Conservation (phyloP, 2,329 filamentous ascomycete species). For the Cytospora leucostoma region DNA sequence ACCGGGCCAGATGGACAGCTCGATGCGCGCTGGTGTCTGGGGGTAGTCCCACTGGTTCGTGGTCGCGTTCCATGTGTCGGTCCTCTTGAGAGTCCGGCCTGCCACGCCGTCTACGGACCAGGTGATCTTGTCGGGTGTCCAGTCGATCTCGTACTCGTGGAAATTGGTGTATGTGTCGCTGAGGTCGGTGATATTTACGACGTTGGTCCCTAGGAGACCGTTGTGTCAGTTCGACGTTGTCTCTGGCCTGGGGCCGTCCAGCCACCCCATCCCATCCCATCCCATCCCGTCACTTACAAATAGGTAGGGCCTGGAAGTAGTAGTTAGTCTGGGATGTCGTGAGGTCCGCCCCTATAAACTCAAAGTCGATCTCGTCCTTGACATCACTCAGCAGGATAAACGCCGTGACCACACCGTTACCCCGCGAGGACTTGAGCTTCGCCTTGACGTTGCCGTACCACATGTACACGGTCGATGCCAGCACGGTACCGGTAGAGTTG, state of each 20-base stretch:
- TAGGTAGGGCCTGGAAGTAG: constrained; percentile 91
- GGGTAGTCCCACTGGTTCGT: constrained; percentile 82
- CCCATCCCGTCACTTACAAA: constrained; percentile 69
- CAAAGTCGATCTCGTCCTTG: constrained; percentile 98
- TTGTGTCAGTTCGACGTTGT: background rate
- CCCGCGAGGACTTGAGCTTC: constrained; percentile 79
- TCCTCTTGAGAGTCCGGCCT: constrained; percentile 72
- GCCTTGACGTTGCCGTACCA: constrained; percentile 96
- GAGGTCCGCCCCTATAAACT: constrained; percentile 84
- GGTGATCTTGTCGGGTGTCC: constrained; percentile 81
- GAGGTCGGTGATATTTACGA: constrained; percentile 63
- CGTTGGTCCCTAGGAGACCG: constrained; percentile 66
- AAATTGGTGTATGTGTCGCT: constrained; percentile 73
- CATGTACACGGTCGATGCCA: constrained; percentile 83
- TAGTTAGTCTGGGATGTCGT: constrained; percentile 85
- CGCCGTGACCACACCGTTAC: constrained; percentile 88
- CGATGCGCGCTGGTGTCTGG: constrained; percentile 86
- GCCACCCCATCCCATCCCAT: too few species aligned
- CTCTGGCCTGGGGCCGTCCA: background rate
- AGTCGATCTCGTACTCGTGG: constrained; percentile 92
- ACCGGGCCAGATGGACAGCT: constrained; percentile 95
- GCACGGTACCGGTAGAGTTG: constrained; percentile 80
- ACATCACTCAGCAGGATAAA: constrained; percentile 95
- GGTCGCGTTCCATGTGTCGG: constrained; percentile 84
- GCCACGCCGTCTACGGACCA: constrained; percentile 85